Evolutionary conservation across 2,329 filamentous ascomycete genomes (phyloP), one percentile per base, ranked within the genome.

Genomic region (Huntiella decipiens): DNA sequence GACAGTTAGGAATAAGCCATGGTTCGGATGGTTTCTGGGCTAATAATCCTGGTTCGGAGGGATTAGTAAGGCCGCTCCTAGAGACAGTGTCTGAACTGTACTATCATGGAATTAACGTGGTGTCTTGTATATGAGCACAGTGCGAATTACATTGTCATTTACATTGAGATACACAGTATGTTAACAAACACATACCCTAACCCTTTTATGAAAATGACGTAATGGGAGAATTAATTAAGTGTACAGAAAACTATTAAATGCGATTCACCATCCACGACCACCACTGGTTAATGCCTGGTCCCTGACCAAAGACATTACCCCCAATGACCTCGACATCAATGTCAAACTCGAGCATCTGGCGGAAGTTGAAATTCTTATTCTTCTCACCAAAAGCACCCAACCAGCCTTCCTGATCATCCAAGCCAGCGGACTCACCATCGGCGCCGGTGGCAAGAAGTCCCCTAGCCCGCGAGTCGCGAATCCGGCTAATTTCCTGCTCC

Each of bases 231-330:
- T 13, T 17, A 15, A 63, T 62, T 13, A 56, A 56, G 8, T 28
- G 22, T 8, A 28, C 22, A 28, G 22, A 28, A 28, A 36, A 19
- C 10, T 19, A 44, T 63, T 60, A 91, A 54, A 92, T 64, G 56
- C 79, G 75, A 57, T 79, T 71, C 2, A 78, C 83, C 57, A 96
- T 78, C 88, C 88, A 96, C 55, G 74, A 73, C 74, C 86, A 93
- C 87, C 88, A 95, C 60, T 74, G 79, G 47, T 81, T 77, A 31
- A 85, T 76, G 19, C 79, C 79, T n/a, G 77, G 68, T 7, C 72
- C 77, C 45, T 80, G 73, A 56, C 59, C 73, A 58, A 59, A 64
- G 51, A 79, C 75, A 61, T 77, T 87, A 7, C 87, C 88, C 1
- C 82, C 81, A 11, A 81, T 57, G 3, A 95, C 77, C 38, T 82